A percentile compares a stretch with the other conserved stretches of the same genome.
Conservation (phyloP, 2,329 filamentous ascomycete species). For the Diaporthe sp. region DNA sequence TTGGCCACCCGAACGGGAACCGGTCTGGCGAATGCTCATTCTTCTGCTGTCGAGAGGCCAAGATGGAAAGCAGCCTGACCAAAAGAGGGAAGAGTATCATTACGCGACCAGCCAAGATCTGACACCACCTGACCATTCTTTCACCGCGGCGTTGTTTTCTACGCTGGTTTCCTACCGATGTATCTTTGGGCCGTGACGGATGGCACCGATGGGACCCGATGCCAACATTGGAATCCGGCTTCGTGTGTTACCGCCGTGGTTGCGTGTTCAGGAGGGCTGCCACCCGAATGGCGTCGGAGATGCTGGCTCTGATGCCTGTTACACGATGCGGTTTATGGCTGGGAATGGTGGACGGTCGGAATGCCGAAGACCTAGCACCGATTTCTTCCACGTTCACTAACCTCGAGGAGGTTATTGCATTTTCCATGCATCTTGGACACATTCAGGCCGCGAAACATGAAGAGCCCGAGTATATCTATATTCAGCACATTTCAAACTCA, state of each 20-base stretch:
- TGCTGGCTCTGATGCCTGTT: not conserved
- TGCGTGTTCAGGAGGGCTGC: too few species aligned
- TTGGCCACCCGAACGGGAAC: not conserved
- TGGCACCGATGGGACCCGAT: not conserved
- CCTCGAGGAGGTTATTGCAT: not conserved
- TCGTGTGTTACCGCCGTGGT: not conserved
- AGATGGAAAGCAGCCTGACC: not conserved
- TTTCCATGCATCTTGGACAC: too few species aligned
- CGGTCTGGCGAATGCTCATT: not conserved
- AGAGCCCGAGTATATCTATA: too few species aligned
- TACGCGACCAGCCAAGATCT: not conserved
- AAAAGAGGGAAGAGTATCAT: not conserved
- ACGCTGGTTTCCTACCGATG: not conserved
- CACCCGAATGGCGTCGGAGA: constrained; percentile 16
- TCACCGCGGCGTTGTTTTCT: not conserved
- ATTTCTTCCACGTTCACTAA: not conserved
- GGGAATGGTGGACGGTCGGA: not conserved
- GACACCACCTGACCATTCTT: not conserved
- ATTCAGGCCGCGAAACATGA: too few species aligned
- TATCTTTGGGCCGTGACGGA: not conserved
- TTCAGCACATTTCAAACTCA: too few species aligned
- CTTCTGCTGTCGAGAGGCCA: not conserved
- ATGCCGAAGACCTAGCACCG: not conserved
- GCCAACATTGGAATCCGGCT: not conserved
- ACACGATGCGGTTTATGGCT: not conserved